Evolutionary conservation across 1,284 basidiomycete species (phyloP), one percentile per base, ranked within the genome.

Genomic region (Sphaerobolus stellatus): DNA sequence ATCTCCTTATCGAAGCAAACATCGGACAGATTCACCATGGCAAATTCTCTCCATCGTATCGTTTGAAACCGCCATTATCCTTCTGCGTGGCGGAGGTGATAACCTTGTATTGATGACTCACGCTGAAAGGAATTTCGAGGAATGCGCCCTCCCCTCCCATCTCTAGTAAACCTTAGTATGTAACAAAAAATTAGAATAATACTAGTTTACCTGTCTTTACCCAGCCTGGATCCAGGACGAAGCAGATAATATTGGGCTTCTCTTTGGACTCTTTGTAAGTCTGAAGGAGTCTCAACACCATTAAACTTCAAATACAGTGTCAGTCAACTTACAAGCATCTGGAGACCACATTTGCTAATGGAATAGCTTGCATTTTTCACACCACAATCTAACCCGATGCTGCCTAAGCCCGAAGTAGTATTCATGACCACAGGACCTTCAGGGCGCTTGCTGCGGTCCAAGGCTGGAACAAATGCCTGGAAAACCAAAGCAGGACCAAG

Each of bases 141-240:
- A 59, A 46, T 4, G 71, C 71, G 29, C 63, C 61, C 27, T 61
- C 58, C 1, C 71, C 71, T 20, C 70, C 69, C 69, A 73, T 66
- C 3, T 58, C 58, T 56, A 25, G 20, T 3, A 11, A 41, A n/a
- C n/a, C n/a, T 25, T 31, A 27, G 20, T 9, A 22, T n/a, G 28
- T 28, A 40, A 30, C 5, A 48, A n/a, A 41, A 52, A 11, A 28
- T 28, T 16, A 45, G 27, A 5, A 20, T 40, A 43, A 44, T 25
- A 33, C 24, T 18, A 4, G 57, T 57, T 38, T 16, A 64, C 62
- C 22, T 62, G 63, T 64, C 38, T 63, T 63, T 11, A 63, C 59
- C 63, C 62, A 64, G 16, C 57, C 62, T 13, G 63, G 63, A 43
- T 62, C 59, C 8, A 63, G 49, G 16, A 57, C 51, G 18, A 64